Conservation (phyloP, 2,329 filamentous ascomycete genomes). For the Diaporthe longicolla region DNA sequence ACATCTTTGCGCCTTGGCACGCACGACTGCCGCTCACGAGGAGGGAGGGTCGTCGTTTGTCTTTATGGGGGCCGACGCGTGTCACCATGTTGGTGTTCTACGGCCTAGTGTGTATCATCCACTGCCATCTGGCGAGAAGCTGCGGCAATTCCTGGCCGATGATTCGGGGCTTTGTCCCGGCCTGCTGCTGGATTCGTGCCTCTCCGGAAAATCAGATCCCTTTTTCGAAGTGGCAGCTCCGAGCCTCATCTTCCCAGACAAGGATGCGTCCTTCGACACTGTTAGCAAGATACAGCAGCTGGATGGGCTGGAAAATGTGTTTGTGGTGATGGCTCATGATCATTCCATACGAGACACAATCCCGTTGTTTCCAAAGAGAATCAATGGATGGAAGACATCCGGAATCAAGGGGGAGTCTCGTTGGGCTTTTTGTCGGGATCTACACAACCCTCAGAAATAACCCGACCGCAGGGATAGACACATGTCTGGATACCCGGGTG, state of each 20-base stretch:
- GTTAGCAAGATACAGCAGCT: slow-evolving; percentile 27
- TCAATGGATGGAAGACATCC: slow-evolving; percentile 3
- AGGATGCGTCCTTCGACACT: slow-evolving; percentile 22
- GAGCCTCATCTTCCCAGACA: slow-evolving; percentile 11
- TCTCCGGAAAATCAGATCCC: slow-evolving; percentile 37
- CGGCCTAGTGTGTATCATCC: slow-evolving; percentile 53
- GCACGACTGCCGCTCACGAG: slow-evolving; percentile 25
- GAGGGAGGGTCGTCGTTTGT: slow-evolving; percentile 45
- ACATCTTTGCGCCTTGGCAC: slow-evolving; percentile 41
- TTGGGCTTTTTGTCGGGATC: slow-evolving; percentile 27
- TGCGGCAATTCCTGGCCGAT: slow-evolving; percentile 6
- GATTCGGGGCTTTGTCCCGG: slow-evolving; percentile 7
- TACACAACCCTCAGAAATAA: neutral
- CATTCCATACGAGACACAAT: slow-evolving; percentile 7
- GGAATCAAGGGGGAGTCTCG: slow-evolving; percentile 1
- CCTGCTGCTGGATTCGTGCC: slow-evolving; percentile 12
- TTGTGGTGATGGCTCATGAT: slow-evolving; percentile 29
- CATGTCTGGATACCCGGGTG: neutral
- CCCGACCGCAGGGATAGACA: neutral
- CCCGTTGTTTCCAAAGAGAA: neutral
- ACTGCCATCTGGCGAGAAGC: slow-evolving; percentile 47
- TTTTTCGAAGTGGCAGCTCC: slow-evolving; percentile 44
- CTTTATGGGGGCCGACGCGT: slow-evolving; percentile 46
- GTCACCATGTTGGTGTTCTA: slow-evolving; percentile 53
- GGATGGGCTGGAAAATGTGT: slow-evolving; percentile 15